Percentiles rank a stretch among this genome's conserved stretches.
phyloP scores from a whole-genome alignment of 169 alveolate genomes.

The Plasmodium cynomolgi region DNA sequence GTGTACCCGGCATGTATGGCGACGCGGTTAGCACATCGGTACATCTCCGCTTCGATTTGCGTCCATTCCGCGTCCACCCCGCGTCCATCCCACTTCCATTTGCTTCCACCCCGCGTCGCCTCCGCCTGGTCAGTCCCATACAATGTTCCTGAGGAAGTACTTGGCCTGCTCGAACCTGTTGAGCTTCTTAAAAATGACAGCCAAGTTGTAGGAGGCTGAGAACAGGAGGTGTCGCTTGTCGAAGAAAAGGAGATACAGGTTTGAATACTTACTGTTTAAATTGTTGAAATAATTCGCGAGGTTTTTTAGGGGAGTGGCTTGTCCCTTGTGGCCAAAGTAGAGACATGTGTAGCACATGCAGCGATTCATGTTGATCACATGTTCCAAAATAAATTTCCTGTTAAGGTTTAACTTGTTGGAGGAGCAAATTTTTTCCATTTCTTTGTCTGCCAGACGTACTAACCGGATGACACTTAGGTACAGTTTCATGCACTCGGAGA shows the following conservation, averaged over 20 bases:
- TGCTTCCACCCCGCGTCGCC: too few species aligned
- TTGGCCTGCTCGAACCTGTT: constrained; percentile 71
- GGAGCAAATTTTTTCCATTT: constrained; percentile 14
- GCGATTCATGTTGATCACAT: constrained; percentile 68
- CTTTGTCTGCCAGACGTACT: constrained; percentile 42
- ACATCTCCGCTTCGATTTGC: neutral
- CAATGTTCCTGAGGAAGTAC: constrained; percentile 1
- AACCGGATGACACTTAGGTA: constrained; percentile 40
- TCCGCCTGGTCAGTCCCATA: constrained; percentile 25
- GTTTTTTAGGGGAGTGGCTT: neutral
- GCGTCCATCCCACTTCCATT: too few species aligned
- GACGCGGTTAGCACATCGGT: neutral
- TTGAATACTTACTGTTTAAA: constrained; percentile 53
- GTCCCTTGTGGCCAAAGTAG: neutral
- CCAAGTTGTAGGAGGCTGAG: constrained; percentile 65
- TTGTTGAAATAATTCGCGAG: constrained; percentile 25
- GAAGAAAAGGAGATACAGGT: constrained; percentile 52
- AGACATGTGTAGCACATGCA: constrained; percentile 72
- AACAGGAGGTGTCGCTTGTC: constrained; percentile 61
- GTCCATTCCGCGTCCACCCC: too few species aligned
- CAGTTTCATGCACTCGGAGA: constrained; percentile 56
- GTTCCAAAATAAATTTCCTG: constrained; percentile 28
- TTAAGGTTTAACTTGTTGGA: constrained; percentile 23
- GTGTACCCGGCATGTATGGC: neutral
- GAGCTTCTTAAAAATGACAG: constrained; percentile 42